Percentiles rank a stretch among this genome's conserved stretches.
Conservation (phyloP, 352 stramenopile genomes). For the Elongisporangium prolatum region DNA sequence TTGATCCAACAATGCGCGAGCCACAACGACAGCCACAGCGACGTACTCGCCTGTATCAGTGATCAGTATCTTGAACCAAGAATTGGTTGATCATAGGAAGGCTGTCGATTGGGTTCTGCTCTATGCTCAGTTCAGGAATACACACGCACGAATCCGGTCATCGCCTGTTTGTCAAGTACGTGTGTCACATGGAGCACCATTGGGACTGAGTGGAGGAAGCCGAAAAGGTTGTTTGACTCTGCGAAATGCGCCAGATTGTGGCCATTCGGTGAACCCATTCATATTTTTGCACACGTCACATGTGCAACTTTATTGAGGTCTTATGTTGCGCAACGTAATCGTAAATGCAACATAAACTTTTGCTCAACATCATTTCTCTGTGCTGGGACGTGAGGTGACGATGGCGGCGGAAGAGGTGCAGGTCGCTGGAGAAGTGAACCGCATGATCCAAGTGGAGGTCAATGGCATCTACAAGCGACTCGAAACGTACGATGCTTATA, state of each 20-base stretch:
- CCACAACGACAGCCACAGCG: constrained; percentile 44
- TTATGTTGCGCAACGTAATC: no score
- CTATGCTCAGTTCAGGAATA: no score
- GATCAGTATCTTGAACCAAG: constrained; percentile 42
- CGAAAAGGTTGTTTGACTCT: no score
- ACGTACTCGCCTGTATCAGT: constrained; percentile 45
- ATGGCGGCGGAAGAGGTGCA: constrained; percentile 17
- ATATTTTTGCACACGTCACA: no score
- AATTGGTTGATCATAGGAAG: constrained; percentile 42
- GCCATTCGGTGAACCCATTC: no score
- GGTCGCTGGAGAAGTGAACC: constrained; percentile 73
- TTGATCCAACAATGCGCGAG: constrained; percentile 31
- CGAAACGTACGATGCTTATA: constrained; percentile 24
- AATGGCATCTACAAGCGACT: constrained; percentile 59
- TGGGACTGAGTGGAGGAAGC: no score
- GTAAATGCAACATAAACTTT: no score
- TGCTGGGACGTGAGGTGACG: not conserved
- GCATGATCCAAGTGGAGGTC: constrained; percentile 83
- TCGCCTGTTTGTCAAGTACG: no score
- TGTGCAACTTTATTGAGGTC: no score
- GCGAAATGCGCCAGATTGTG: no score
- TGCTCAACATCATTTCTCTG: not conserved
- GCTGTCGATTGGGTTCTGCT: constrained; percentile 21
- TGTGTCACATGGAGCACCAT: no score
- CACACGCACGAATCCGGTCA: no score